Evolutionary conservation across 805 yeast genomes (phyloP), one percentile per base, ranked within the genome.

Genomic region (Candida odintsovae): DNA sequence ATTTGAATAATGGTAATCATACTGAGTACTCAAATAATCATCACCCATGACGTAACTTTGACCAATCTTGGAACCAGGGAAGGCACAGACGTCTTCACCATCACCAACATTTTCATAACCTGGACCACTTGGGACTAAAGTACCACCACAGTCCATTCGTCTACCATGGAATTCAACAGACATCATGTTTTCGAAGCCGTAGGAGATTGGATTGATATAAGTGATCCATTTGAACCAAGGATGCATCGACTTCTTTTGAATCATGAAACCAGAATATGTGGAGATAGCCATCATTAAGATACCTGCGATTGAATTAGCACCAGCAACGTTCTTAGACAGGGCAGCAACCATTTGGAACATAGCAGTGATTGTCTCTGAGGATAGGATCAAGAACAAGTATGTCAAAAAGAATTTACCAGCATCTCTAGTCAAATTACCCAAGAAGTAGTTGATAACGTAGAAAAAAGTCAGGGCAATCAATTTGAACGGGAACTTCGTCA

Each of bases 161-260:
- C 78, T 67, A 40, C 75, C 73, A 57, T 75, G 78, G 61, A 86
- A 82, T 62, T 86, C 92, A 54, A 77, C 78, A 11, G 75, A 71
- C 71, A 86, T 68, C 56, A 86, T 65, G 1, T 83, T 65, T 61
- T 86, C 94, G 62, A 78, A 80, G 0, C 75, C 76, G 54, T 73
- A 82, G 50, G 72, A 68, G 31, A 80, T 61, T 1, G 87, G 86
- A 52, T 82, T 73, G 21, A 80, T 53, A 52, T 76, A 80, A 28
- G 76, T 72, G 41, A 82, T 68, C 86, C 87, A 83, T 49, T 78
- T 74, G 53, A 82, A 81, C 90, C 92, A 85, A 40, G 79, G 81
- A 52, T 78, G 81, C 83, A 82, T 78, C 11, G 72, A 68, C 3
- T 75, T 73, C 33, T 75, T 63, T 43, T 85, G 87, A 52, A 82